These are phyloP conservation scores for Phytopythium cucurbitacearum DNA, from an alignment of 352 stramenopile species.

Conservation along the genomic window DNA sequence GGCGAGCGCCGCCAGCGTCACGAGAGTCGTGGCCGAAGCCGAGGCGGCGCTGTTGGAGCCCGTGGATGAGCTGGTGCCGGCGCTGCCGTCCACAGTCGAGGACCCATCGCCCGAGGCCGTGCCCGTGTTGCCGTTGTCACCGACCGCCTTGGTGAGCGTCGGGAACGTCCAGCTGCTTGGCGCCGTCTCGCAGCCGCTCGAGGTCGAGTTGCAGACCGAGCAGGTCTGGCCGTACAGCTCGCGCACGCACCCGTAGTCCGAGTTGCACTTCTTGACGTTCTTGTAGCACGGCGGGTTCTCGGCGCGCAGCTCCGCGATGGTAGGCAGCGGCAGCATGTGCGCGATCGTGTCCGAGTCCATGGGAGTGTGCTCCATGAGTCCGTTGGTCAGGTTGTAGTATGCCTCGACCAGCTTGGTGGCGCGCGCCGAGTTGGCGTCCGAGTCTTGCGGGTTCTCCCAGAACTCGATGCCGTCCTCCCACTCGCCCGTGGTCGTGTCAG, in stretches of 20 bases:
- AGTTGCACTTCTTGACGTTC: constrained; percentile 59
- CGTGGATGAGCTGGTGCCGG: not conserved
- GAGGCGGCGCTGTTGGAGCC: not conserved
- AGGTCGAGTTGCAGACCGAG: constrained; percentile 42
- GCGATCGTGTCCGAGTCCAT: constrained; percentile 18
- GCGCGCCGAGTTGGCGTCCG: constrained; percentile 24
- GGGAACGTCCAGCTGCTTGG: constrained; percentile 50
- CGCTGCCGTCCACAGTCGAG: constrained; percentile 14
- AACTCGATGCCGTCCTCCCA: constrained; percentile 36
- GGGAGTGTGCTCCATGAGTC: constrained; percentile 23
- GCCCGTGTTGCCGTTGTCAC: constrained; percentile 39
- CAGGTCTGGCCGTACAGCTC: constrained; percentile 60
- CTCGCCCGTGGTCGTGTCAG: constrained; percentile 12
- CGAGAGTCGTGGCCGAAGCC: not conserved
- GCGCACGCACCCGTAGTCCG: constrained; percentile 44
- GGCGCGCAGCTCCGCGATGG: constrained; percentile 30
- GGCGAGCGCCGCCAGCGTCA: not conserved
- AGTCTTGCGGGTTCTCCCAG: constrained; percentile 40
- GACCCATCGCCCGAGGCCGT: constrained; percentile 29
- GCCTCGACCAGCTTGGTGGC: constrained; percentile 25
- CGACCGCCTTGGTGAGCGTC: constrained; percentile 39
- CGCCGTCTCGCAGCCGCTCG: constrained; percentile 25
- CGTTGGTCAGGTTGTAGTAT: constrained; percentile 46
- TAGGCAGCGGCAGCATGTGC: constrained; percentile 40
- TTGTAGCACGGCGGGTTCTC: constrained; percentile 66